Conservation (phyloP, 805 yeast species). For the Pachysolen tannophilus region DNA sequence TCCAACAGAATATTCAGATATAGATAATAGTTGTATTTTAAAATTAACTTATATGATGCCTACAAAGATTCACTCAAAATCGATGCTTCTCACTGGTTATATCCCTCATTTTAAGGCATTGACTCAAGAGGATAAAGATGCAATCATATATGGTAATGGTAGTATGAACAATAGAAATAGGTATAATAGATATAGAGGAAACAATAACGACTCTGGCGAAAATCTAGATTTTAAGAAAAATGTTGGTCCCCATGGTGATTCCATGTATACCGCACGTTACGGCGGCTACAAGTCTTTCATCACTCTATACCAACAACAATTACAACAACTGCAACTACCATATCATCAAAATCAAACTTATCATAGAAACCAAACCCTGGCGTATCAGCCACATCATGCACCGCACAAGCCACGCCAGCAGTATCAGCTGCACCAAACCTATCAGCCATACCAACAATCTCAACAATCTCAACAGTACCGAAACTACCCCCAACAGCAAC, state of each 20-base stretch:
- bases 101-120: constrained; percentile 55
- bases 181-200: constrained; percentile 21
- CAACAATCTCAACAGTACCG: constrained; percentile 13
- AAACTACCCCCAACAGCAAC: constrained; percentile 11
- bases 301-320: constrained; percentile 17
- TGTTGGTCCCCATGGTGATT: constrained; percentile 41
- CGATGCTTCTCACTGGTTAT: constrained; percentile 78
- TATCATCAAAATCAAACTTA: constrained; percentile 13
- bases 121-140: constrained; percentile 61
- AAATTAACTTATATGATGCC: constrained; percentile 56
- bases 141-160: constrained; percentile 37
- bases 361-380: constrained; percentile 4
- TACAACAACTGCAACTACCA: constrained; percentile 12
- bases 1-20: constrained; percentile 33
- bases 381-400: constrained; percentile 7
- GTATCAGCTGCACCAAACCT: constrained; percentile 11
- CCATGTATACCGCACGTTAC: constrained; percentile 36
- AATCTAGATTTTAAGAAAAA: constrained; percentile 30
- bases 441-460: constrained; percentile 12
- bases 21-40: constrained; percentile 30
- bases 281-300: constrained; percentile 45
- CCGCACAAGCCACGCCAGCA: constrained; percentile 2
- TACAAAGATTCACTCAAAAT: constrained; percentile 51
- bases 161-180: constrained; percentile 26
- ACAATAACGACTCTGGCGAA: constrained; percentile 15